Percentiles rank a stretch among this genome's conserved stretches.
phyloP scores from a whole-genome alignment of 2,329 filamentous ascomycete species.

The Epichloe gansuensis region DNA sequence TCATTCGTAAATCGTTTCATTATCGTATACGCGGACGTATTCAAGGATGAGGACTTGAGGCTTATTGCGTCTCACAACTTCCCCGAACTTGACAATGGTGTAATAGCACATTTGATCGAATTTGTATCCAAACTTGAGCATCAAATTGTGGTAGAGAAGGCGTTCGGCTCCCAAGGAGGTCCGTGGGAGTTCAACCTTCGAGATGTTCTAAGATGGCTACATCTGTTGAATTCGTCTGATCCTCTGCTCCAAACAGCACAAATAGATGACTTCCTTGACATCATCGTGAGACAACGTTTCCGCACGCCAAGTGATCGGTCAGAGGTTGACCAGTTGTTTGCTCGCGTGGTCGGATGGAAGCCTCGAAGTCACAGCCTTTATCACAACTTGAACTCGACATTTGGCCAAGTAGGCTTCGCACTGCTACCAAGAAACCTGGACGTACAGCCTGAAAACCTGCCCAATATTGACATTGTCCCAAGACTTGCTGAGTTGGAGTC shows the following conservation, averaged over 20 bases:
- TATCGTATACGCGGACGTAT: constrained; percentile 90
- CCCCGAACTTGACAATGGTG: constrained; percentile 43
- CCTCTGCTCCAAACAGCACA: constrained; percentile 47
- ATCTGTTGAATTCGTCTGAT: constrained; percentile 41
- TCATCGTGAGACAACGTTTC: constrained; percentile 81
- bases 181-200: constrained; percentile 96
- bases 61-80: constrained; percentile 73
- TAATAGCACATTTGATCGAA: constrained; percentile 55
- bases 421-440: constrained; percentile 48
- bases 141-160: constrained; percentile 47
- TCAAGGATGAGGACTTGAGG: constrained; percentile 67
- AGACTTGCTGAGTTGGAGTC: constrained; percentile 70
- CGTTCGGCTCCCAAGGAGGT: constrained; percentile 51
- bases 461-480: constrained; percentile 34
- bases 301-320: constrained; percentile 55
- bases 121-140: constrained; percentile 74
- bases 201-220: constrained; percentile 79
- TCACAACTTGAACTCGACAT: constrained; percentile 51
- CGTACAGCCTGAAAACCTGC: constrained; percentile 38
- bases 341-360: constrained; percentile 42
- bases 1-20: constrained; percentile 98
- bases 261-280: constrained; percentile 62
- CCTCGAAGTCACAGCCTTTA: constrained; percentile 51
- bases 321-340: constrained; percentile 53
- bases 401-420: constrained; percentile 72